Base-by-base conservation (phyloP, 495 filamentous ascomycete species). In the Daldinia caldariorum region DNA sequence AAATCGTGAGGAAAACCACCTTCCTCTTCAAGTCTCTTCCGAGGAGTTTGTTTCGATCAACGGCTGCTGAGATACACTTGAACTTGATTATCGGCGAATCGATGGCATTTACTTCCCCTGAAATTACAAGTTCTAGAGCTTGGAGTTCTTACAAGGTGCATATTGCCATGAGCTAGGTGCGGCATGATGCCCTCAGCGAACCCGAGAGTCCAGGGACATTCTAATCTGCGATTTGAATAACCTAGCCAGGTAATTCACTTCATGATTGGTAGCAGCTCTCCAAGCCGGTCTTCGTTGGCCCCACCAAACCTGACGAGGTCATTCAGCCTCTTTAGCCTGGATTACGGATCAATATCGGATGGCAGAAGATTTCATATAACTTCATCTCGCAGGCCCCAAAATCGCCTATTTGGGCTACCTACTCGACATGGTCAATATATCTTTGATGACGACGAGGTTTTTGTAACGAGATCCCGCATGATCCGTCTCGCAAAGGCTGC, bases 311-410 rank as follows among this genome's bases (percentile, higher is more conserved):
- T 59, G 41, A 69, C 61, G 70, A 70, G 70, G 66, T 58, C 61
- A 73, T 76, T 73, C 57, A 74, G 73, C 70, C 73, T 74, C 67
- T 69, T 74, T 76, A 75, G 72, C 73, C 69, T 75, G 69, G 70
- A 71, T 26, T 45, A 58, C 66, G 61, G 63, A 57, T 64, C 67
- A 65, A 74, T 76, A 71, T 74, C 62, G 56, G 71, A 76, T 66
- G 51, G 62, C 67, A 69, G 45, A 35, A 58, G 64, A 63, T 56
- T 71, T 74, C 74, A 76, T 76, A 64, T 71, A 74, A 76, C 60
- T 76, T 74, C 74, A 76, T 76, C 74, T 76, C 71, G 41, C 54
- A 61, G 67, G 18, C 60, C 60, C 59, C 64, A 26, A 60, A 68
- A 61, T 68, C 47, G 57, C 59, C 54, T 43, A 39, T 66, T 60